Evolutionary conservation across 2,329 filamentous ascomycete species (phyloP).

Genomic region (Aureobasidium subglaciale): DNA sequence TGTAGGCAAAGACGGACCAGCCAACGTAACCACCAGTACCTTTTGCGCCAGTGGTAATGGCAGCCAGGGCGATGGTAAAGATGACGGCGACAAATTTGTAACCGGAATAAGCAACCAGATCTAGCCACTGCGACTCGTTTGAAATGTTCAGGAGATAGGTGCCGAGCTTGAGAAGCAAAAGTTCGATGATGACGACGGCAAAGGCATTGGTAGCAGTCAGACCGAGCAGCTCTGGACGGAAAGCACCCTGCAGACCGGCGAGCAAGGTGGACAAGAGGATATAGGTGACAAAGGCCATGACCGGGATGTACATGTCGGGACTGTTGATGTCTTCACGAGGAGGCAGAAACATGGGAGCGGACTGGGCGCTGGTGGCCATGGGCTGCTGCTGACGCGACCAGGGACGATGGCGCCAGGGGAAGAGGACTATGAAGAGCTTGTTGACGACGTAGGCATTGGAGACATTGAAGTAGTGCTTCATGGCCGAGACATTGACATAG

Average conservation of each 20-base stretch:
- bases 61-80: conserved; percentile 71
- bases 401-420: conserved; percentile 95
- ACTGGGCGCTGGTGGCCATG: conserved; percentile 45
- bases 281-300: conserved; percentile 97
- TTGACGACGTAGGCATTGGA: conserved; percentile 93
- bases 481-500: conserved; percentile 83
- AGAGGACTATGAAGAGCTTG: conserved; percentile 88
- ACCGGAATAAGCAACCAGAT: conserved; percentile 90
- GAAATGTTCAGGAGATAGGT: conserved; percentile 92
- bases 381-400: conserved; percentile 85
- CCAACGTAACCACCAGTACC: conserved; percentile 83
- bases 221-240: conserved; percentile 88
- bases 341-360: conserved; percentile 66
- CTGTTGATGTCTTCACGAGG: conserved; percentile 95
- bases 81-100: conserved; percentile 99
- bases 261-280: conserved; percentile 88
- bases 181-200: conserved; percentile 77
- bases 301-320: conserved; percentile 98
- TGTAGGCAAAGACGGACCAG: conserved; percentile 85
- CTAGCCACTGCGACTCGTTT: conserved; percentile 86
- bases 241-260: conserved; percentile 81
- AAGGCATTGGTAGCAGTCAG: conserved; percentile 81
- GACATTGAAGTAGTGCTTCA: conserved; percentile 99
- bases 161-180: conserved; percentile 81
- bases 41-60: conserved; percentile 68